phyloP scores from a whole-genome alignment of 306 rosid species.

The Vigna hirtella region DNA sequence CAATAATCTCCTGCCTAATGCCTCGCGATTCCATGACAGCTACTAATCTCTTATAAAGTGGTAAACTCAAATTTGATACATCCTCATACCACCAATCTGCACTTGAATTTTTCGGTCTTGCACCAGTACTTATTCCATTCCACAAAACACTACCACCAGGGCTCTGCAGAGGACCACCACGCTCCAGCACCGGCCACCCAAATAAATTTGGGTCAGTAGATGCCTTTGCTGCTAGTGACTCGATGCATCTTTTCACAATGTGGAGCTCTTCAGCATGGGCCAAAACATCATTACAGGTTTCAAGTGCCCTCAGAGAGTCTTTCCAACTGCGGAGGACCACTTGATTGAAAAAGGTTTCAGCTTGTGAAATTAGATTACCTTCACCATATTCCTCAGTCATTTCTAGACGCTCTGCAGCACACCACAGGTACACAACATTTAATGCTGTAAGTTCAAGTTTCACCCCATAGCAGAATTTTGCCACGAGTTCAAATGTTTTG shows the following conservation, averaged over 20 bases:
- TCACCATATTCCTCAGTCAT: conserved; percentile 97
- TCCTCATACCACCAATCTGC: conserved; percentile 98
- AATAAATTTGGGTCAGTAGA: conserved; percentile 92
- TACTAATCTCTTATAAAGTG: conserved; percentile 80
- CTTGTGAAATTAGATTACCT: conserved; percentile 74
- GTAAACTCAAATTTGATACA: conserved; percentile 74
- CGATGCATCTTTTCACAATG: conserved; percentile 86
- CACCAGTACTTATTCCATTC: conserved; percentile 99
- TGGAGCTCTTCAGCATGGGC: conserved; percentile 73
- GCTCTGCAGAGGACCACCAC: conserved; percentile 97
- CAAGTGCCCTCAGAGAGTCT: conserved; percentile 90
- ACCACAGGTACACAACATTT: conserved; percentile 84
- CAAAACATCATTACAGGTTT: conserved; percentile 73
- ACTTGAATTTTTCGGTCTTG: conserved; percentile 83
- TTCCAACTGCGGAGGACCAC: conserved; percentile 88
- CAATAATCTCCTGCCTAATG: conserved; percentile 78
- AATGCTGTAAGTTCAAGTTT: conserved; percentile 95
- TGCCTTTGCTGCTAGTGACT: conserved; percentile 86
- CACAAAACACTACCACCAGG: conserved; percentile 99
- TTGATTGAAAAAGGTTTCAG: conserved; percentile 83
- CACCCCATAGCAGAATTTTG: conserved; percentile 96
- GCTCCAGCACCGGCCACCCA: conserved; percentile 96
- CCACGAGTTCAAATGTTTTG: conserved; percentile 90
- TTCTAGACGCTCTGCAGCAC: conserved; percentile 91
- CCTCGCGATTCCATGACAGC: conserved; percentile 91